These are phyloP conservation scores for Aspergillus costaricaensis DNA, from an alignment of 2,329 filamentous ascomycete genomes.

Conservation along the genomic window DNA sequence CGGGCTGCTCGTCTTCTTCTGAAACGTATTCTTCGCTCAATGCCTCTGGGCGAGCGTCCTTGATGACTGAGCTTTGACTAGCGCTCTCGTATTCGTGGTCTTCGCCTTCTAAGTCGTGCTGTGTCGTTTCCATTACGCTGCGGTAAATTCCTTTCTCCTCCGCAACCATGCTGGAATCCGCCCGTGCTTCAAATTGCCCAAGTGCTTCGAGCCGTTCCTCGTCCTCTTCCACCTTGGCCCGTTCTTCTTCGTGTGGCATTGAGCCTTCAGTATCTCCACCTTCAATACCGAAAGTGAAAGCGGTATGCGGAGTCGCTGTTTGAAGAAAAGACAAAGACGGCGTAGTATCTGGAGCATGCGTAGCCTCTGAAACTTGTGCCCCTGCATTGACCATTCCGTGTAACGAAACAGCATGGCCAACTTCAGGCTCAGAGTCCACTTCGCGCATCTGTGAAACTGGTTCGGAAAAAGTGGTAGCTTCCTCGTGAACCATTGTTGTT, in stretches of 20 bases:
- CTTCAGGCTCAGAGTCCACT: not conserved
- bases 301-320: not conserved
- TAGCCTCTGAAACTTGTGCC: not conserved
- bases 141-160: not conserved
- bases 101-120: constrained; percentile 16
- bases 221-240: not conserved
- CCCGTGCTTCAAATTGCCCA: not conserved
- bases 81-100: not conserved
- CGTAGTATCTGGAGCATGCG: not conserved
- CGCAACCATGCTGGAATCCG: not conserved
- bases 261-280: not conserved
- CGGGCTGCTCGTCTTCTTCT: constrained; percentile 16
- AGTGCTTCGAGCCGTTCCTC: not conserved
- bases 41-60: not conserved
- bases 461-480: not conserved
- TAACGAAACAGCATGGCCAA: not conserved
- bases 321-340: not conserved
- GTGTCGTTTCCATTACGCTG: not conserved
- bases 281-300: not conserved
- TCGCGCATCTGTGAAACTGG: not conserved
- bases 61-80: not conserved
- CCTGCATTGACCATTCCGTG: not conserved
- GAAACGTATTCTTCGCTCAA: constrained; percentile 21
- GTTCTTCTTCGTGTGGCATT: constrained; percentile 12
- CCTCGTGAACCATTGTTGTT: not conserved